Base-by-base conservation (phyloP, 2,329 filamentous ascomycete genomes). In the Madurella fahalii region DNA sequence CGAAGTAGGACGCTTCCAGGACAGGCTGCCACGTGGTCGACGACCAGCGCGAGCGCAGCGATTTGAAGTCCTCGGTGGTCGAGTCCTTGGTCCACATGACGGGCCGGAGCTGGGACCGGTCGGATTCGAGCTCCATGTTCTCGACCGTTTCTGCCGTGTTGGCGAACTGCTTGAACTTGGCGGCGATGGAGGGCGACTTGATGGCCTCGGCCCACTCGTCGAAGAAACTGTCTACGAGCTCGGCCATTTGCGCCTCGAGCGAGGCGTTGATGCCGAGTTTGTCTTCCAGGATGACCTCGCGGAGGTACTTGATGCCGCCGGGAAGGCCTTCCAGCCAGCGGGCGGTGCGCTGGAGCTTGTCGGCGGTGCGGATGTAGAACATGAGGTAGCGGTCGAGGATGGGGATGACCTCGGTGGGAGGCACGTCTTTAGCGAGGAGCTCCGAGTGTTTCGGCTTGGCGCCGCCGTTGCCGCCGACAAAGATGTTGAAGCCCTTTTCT, bases 401-500 rank as follows among this genome's bases (percentile, higher is more conserved):
- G 1, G 89, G 84, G 9, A 95, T 79, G 9, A 95, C 85, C 64
- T 95, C 87, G 49, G 89, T 84, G 0, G 89, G 87, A 0, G 89
- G 83, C 0, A 95, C 90, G 64, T 96, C 90, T 68, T 91, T 92
- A 56, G 89, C 90, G 1, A 96, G 80, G 2, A 96, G 78, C 64
- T 95, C 89, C 1, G 86, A 84, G 68, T 96, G 91, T 39, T 82
- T 78, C 4, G 91, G 91, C 62, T 89, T 93, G 15, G 90, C 90
- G 56, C 92, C 91, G 50, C 91, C 91, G 67, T 96, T 96, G 46
- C 91, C 91, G 34, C 81, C 91, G 1, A 96, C 89, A 63, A 91
- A 95, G 69, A 96, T 85, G 71, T 96, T 96, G 81, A 89, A 96
- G 31, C 91, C 91, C 65, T 94, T 95, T 58, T 95, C 90, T 0